Conservation (phyloP, 2,329 filamentous ascomycete genomes). For the Penicillium sp. region DNA sequence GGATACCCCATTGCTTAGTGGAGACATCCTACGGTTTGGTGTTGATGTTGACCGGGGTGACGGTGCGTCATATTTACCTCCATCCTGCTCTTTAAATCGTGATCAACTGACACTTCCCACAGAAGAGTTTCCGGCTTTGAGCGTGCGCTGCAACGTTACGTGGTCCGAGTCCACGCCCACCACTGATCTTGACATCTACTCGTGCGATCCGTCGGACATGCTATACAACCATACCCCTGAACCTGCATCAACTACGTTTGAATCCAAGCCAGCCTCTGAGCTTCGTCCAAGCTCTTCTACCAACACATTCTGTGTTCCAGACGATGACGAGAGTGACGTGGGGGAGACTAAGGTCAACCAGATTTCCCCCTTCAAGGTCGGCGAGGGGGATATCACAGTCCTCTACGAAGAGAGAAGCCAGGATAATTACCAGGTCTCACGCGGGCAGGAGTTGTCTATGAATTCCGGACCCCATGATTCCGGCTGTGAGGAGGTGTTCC, state of each 20-base stretch:
- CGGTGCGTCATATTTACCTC: slow-evolving; percentile 39
- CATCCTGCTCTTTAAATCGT: neutral
- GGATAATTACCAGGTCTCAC: neutral
- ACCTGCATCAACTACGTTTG: neutral
- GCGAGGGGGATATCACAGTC: neutral
- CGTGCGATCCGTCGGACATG: neutral
- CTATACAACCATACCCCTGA: neutral
- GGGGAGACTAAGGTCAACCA: slow-evolving; percentile 18
- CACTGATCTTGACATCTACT: neutral
- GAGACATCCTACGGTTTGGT: slow-evolving; percentile 54
- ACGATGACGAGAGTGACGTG: slow-evolving; percentile 47
- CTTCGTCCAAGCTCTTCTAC: slow-evolving; percentile 23
- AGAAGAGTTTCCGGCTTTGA: slow-evolving; percentile 41
- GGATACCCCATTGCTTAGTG: slow-evolving; percentile 47
- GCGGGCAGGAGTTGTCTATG: neutral
- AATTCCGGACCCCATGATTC: slow-evolving; percentile 7
- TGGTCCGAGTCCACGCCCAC: slow-evolving; percentile 30
- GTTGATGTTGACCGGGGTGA: slow-evolving; percentile 56
- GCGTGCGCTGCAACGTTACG: slow-evolving; percentile 37
- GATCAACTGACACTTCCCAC: slow-evolving; percentile 22
- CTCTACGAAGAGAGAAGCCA: neutral
- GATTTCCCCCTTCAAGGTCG: neutral
- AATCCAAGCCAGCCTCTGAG: slow-evolving; percentile 9
- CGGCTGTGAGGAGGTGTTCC: neutral
- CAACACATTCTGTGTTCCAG: slow-evolving; percentile 51